Evolutionary conservation across 1,284 basidiomycete genomes (phyloP), one percentile per base, ranked within the genome.

Genomic region (Rhodotorula sp.): DNA sequence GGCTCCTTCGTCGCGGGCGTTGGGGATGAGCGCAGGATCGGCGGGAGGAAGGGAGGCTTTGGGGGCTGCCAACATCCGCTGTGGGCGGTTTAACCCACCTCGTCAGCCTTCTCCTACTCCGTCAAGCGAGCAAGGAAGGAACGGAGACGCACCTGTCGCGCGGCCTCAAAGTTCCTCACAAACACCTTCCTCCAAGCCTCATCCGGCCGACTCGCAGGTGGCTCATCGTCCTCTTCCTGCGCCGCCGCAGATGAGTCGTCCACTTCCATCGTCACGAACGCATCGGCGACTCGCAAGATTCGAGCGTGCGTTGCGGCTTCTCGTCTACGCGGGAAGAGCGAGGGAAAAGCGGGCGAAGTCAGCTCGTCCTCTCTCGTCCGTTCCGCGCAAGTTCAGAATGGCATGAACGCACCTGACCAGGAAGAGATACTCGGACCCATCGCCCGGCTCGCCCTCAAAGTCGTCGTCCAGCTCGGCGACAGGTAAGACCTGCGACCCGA

Each of bases 391-490:
- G 1, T 5, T 5, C 5, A n/a, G 49, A n/a, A 6, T 20, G 5
- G 47, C 13, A 11, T 4, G 7, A 4, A 52, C 72, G 34, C 36
- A 76, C 76, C 77, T 79, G 24, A 82, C 81, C 29, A 84, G 80
- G 27, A 80, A 81, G 59, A 87, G 84, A 77, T 92, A 92, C 74
- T 83, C 81, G 54, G 89, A 79, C 44, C 88, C 87, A 51, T 84
- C 82, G 24, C 81, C 79, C 1, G 90, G 90, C 62, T 84, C 84
- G 32, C 84, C 86, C 70, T 85, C 81, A 77, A 87, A 91, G 76
- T 75, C 76, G 27, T 71, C 67, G 22, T 59, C 67, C 39, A 77
- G 57, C 10, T 75, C 65, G 4, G 73, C 77, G 39, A 76, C 76
- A 0, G 77, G 77, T 48, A 78, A 60, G n/a, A 76, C 74, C 57